Conservation (phyloP, 1,139 yeast species). For the Nakaseomyces delphensis region DNA sequence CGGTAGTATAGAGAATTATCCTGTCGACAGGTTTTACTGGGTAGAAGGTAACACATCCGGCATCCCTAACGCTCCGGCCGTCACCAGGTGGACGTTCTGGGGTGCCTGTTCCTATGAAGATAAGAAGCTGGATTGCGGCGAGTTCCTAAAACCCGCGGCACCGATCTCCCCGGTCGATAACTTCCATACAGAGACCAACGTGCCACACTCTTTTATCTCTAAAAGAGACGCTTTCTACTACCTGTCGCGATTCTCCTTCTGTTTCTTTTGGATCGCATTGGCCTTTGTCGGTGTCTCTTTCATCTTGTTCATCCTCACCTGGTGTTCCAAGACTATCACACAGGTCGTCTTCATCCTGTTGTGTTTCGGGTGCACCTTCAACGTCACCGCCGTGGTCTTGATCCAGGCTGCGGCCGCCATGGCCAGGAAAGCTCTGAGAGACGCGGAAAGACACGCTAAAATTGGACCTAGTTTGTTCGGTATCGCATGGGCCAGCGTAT, state of each 20-base stretch:
- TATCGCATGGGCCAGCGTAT: slow-evolving; percentile 59
- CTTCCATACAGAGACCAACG: slow-evolving; percentile 44
- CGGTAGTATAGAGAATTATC: slow-evolving; percentile 53
- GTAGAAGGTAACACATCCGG: slow-evolving; percentile 55
- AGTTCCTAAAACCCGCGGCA: slow-evolving; percentile 45
- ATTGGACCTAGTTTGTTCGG: slow-evolving; percentile 55
- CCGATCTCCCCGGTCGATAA: slow-evolving; percentile 72
- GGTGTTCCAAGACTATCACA: slow-evolving; percentile 41
- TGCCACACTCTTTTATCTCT: slow-evolving; percentile 50
- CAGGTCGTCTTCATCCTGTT: slow-evolving; percentile 48
- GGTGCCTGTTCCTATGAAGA: slow-evolving; percentile 48
- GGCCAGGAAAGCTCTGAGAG: slow-evolving; percentile 55
- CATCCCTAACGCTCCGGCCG: slow-evolving; percentile 45
- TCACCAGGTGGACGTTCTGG: slow-evolving; percentile 76
- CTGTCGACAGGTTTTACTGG: slow-evolving; percentile 64
- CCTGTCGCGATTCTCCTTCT: slow-evolving; percentile 62
- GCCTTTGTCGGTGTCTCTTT: slow-evolving; percentile 46
- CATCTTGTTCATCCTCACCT: slow-evolving; percentile 35
- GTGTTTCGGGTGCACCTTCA: slow-evolving; percentile 44
- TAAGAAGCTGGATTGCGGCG: slow-evolving; percentile 20
- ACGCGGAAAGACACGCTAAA: slow-evolving; percentile 37
- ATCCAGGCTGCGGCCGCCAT: slow-evolving; percentile 61
- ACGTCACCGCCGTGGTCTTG: slow-evolving; percentile 51
- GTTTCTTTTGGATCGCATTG: slow-evolving; percentile 53
- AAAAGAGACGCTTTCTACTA: slow-evolving; percentile 56